These are phyloP conservation scores for Aspergillus hancockii DNA, from an alignment of 495 filamentous ascomycete species.

Conservation along the genomic window DNA sequence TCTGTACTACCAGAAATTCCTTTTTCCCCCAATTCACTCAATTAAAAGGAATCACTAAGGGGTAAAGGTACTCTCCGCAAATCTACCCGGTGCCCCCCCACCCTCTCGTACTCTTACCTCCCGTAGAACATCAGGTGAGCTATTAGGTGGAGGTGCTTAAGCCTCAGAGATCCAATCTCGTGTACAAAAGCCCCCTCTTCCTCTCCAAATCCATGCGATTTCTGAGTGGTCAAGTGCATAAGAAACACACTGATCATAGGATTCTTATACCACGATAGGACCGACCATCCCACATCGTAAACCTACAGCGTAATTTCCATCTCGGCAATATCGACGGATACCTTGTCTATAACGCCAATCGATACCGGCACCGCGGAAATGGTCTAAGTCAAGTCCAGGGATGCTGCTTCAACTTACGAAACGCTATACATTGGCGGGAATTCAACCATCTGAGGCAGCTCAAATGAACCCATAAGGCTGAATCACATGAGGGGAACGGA, in stretches of 20 bases:
- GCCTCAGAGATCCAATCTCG: background rate
- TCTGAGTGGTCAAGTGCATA: no score
- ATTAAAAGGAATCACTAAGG: background rate
- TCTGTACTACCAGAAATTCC: background rate
- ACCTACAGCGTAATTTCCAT: background rate
- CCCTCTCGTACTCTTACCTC: background rate
- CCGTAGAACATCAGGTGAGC: background rate
- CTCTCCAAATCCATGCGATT: no score
- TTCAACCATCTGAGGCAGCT: background rate
- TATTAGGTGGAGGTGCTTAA: background rate
- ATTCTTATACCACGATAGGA: background rate
- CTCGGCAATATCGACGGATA: background rate
- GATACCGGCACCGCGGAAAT: background rate
- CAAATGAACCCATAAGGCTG: conserved; percentile 17
- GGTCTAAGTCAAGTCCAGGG: background rate
- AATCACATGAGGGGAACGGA: conserved; percentile 19
- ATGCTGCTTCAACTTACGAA: background rate
- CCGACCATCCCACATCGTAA: background rate
- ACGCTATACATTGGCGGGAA: background rate
- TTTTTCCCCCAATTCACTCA: background rate
- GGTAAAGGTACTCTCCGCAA: background rate
- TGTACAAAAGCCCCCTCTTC: background rate
- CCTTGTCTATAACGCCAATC: background rate
- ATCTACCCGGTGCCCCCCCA: background rate
- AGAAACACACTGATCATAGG: no score